Conservation (phyloP, 192 early-diverging fungal species). For the Coemansia sp. region DNA sequence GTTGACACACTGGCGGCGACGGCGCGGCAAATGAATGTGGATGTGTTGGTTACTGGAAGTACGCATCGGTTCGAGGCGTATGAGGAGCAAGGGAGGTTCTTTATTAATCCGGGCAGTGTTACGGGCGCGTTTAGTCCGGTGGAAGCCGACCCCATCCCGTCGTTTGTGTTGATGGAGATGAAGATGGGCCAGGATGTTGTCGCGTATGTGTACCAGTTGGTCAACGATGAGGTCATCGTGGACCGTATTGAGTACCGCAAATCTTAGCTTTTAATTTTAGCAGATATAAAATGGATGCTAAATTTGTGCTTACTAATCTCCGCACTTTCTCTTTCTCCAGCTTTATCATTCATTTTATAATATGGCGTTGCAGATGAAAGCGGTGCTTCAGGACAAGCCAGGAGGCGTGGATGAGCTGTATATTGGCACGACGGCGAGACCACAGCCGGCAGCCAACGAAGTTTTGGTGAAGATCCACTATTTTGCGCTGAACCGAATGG, state of each 20-base stretch:
- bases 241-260: conserved; percentile 90
- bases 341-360: neutral
- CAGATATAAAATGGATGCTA: too few species aligned
- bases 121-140: conserved; percentile 78
- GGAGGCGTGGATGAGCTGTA: conserved; percentile 56
- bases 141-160: conserved; percentile 61
- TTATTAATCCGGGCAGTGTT: conserved; percentile 93
- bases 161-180: conserved; percentile 96
- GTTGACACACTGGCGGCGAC: conserved; percentile 68
- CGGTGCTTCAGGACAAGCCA: conserved; percentile 53
- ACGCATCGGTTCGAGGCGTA: conserved; percentile 91
- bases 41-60: conserved; percentile 84
- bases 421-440: conserved; percentile 50
- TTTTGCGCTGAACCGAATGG: conserved; percentile 78
- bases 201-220: conserved; percentile 91
- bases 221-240: conserved; percentile 88
- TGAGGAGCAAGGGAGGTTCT: conserved; percentile 89
- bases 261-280: neutral
- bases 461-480: conserved; percentile 57
- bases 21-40: conserved; percentile 89
- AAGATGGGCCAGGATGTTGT: conserved; percentile 68
- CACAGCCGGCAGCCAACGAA: conserved; percentile 44
- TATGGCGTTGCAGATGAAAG: conserved; percentile 37
- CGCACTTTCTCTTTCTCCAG: neutral
- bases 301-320: too few species aligned